Conservation (phyloP, 768 basidiomycete genomes). For the Mycena belliarum region DNA sequence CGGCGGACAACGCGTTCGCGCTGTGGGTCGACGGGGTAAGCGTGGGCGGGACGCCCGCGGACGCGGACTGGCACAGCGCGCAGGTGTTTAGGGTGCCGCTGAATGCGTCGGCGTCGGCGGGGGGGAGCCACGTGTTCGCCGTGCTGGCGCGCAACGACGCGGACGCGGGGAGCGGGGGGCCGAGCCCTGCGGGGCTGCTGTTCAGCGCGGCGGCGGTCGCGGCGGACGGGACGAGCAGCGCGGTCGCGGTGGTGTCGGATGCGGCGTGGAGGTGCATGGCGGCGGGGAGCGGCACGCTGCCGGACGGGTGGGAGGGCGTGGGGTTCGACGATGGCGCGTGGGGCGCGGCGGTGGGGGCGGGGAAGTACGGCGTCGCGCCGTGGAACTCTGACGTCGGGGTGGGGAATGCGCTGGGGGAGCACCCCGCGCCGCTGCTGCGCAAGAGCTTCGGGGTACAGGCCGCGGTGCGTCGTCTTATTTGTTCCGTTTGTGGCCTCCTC, state of each 20-base stretch:
- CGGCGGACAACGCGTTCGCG: constrained; percentile 31
- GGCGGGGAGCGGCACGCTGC: constrained; percentile 7
- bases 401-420: constrained; percentile 28
- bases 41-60: constrained; percentile 18
- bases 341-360: constrained; percentile 23
- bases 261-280: constrained; percentile 25
- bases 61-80: constrained; percentile 25
- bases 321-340: constrained; percentile 26
- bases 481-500: no score
- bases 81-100: constrained; percentile 22
- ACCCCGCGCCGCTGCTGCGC: constrained; percentile 31
- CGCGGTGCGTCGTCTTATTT: neutral
- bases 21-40: constrained; percentile 30
- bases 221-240: constrained; percentile 22
- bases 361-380: constrained; percentile 25
- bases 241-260: constrained; percentile 22
- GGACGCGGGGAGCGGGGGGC: constrained; percentile 21
- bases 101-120: no score
- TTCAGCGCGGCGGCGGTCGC: constrained; percentile 24
- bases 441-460: constrained; percentile 23
- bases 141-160: constrained; percentile 25
- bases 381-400: constrained; percentile 27
- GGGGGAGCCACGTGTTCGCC: constrained; percentile 21
- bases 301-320: constrained; percentile 20
- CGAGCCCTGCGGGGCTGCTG: constrained; percentile 27